These are phyloP conservation scores for Diplodia sapinea DNA, from an alignment of 2,329 filamentous ascomycete species.

Conservation along the genomic window DNA sequence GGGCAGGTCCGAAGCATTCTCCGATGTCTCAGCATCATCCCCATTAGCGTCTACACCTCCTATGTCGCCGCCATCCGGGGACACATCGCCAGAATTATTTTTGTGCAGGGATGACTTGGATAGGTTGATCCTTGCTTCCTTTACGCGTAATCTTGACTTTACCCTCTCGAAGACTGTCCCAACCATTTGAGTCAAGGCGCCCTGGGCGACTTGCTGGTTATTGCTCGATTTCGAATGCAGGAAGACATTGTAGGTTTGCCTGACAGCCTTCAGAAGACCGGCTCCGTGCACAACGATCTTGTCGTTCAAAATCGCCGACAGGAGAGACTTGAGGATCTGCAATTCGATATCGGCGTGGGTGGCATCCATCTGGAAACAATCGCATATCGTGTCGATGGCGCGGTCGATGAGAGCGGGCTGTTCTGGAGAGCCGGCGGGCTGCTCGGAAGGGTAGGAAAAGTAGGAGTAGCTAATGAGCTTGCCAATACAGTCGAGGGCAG, in stretches of 20 bases:
- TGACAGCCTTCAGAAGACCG: conserved; percentile 91
- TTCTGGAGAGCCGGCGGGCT: conserved; percentile 43
- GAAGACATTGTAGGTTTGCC: conserved; percentile 99
- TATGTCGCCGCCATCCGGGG: conserved; percentile 40
- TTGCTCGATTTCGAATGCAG: conserved; percentile 89
- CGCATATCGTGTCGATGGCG: conserved; percentile 98
- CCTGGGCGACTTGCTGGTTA: conserved; percentile 97
- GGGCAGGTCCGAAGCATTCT: conserved; percentile 51
- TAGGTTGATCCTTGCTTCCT: conserved; percentile 73
- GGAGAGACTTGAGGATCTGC: conserved; percentile 95
- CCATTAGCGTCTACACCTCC: conserved; percentile 48
- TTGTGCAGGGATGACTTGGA: conserved; percentile 52
- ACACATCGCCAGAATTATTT: conserved; percentile 44
- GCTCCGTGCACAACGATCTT: conserved; percentile 98
- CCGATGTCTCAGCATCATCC: conserved; percentile 42
- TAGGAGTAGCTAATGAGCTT: conserved; percentile 99
- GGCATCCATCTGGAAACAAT: conserved; percentile 96
- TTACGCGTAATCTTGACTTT: conserved; percentile 82
- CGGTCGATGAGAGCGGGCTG: conserved; percentile 85
- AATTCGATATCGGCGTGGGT: conserved; percentile 91
- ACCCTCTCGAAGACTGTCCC: conserved; percentile 97
- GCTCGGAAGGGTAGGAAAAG: conserved; percentile 75
- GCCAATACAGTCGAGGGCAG: conserved; percentile 94
- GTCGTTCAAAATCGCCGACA: conserved; percentile 95
- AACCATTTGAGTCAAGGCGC: conserved; percentile 97